phyloP scores from a whole-genome alignment of 2,329 filamentous ascomycete species.

The Elsinoe necatrix region DNA sequence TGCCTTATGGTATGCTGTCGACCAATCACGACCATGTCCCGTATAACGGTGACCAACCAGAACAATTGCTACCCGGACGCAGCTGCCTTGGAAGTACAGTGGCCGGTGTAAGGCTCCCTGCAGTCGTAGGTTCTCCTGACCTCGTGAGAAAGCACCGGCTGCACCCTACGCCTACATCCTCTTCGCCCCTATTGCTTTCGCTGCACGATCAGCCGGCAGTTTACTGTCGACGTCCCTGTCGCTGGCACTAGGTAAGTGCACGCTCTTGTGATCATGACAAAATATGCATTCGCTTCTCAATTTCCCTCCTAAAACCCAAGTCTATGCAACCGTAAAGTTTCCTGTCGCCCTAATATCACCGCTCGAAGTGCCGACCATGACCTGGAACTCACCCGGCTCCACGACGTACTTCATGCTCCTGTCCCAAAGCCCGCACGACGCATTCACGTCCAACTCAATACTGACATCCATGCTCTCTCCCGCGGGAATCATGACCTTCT shows the following conservation, averaged over 20 bases:
- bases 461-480: slow-evolving; percentile 49
- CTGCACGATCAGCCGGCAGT: too few species aligned
- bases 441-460: slow-evolving; percentile 43
- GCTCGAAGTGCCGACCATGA: slow-evolving; percentile 53
- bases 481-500: slow-evolving; percentile 54
- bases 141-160: too few species aligned
- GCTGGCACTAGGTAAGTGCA: too few species aligned
- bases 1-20: background rate
- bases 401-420: slow-evolving; percentile 61
- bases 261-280: too few species aligned
- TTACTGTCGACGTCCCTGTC: too few species aligned
- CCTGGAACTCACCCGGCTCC: slow-evolving; percentile 59
- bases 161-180: too few species aligned
- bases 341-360: slow-evolving; percentile 48
- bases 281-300: too few species aligned
- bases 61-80: background rate
- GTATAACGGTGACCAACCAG: background rate
- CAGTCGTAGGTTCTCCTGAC: background rate
- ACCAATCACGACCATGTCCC: background rate
- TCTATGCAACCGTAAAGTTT: slow-evolving; percentile 43
- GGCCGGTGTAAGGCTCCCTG: background rate
- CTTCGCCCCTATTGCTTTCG: too few species aligned
- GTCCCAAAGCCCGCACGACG: slow-evolving; percentile 49
- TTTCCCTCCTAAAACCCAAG: background rate
- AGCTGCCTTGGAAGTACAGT: background rate